Evolutionary conservation across 371 early-diverging fungal species (phyloP), one percentile per base, ranked within the genome.

Genomic region (Capniomyces stellatus): DNA sequence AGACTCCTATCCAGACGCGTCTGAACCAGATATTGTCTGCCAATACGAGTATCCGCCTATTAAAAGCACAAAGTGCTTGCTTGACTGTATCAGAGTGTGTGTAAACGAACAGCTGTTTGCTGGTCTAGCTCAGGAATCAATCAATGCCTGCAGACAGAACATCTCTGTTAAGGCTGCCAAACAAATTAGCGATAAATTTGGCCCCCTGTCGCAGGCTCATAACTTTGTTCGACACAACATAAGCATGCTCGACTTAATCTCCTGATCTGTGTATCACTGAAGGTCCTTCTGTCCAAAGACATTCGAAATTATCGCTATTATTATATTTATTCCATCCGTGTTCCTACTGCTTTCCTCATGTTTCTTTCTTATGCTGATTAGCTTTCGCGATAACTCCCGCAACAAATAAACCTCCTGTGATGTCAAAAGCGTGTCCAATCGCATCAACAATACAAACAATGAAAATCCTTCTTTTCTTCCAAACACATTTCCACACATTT

Each of bases 261-360:
- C n/a, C n/a, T n/a, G n/a, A n/a, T n/a, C n/a, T n/a, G n/a, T n/a
- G n/a, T n/a, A n/a, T n/a, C n/a, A n/a, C n/a, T n/a, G n/a, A n/a
- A 49, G n/a, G 28, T 49, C 49, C 28, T 49, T 49, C 28, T 49
- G 49, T n/a, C 49, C 49, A 28, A 49, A 49, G 3, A 49, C 13
- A n/a, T n/a, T 27, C 10, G 21, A 24, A 27, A 49, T 28, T 4
- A 49, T 49, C 6, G 30, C 21, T 3, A 49, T 28, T n/a, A 49
- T 25, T 10, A 49, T 8, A n/a, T 44, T 44, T 8, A 44, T 4
- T 44, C 27, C 24, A 8, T 49, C n/a, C 15, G 28, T n/a, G n/a
- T 8, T 25, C 10, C 2, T 4, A 15, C n/a, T n/a, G n/a, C n/a
- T 15, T 18, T 18, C 6, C n/a, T 21, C 25, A n/a, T 49, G 10